Conservation (phyloP, 352 stramenopile genomes). For the Bremia lactucae region DNA sequence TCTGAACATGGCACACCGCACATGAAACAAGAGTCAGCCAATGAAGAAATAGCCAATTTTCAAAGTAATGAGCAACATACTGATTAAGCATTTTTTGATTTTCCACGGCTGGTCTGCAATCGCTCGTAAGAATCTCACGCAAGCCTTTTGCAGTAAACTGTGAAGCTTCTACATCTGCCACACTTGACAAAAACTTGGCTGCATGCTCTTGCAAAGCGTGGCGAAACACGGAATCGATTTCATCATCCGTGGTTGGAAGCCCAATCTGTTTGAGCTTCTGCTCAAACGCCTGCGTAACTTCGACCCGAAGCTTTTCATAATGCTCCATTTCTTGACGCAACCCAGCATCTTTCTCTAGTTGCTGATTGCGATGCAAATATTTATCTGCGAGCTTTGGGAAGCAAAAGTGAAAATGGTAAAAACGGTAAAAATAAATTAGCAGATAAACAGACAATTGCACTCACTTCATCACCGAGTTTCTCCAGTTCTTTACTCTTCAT, state of each 20-base stretch:
- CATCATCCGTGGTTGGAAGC: constrained; percentile 52
- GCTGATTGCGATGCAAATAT: constrained; percentile 54
- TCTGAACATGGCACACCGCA: too few relatives aligned
- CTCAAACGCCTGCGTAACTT: constrained; percentile 49
- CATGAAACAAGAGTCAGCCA: constrained; percentile 4
- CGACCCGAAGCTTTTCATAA: constrained; percentile 46
- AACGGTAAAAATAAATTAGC: neutral
- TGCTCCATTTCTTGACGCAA: constrained; percentile 44
- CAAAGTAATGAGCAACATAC: constrained; percentile 17
- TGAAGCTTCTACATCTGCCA: constrained; percentile 23
- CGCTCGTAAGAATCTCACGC: constrained; percentile 43
- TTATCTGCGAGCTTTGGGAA: constrained; percentile 47
- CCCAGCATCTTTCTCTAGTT: constrained; percentile 48
- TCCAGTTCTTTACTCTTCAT: constrained; percentile 58
- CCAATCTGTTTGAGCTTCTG: constrained; percentile 34
- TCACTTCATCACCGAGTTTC: constrained; percentile 65
- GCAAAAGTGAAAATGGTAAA: constrained; percentile 1
- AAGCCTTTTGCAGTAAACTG: constrained; percentile 38
- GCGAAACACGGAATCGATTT: constrained; percentile 50
- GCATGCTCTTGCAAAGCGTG: constrained; percentile 48
- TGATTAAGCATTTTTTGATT: constrained; percentile 68
- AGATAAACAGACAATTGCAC: constrained; percentile 7
- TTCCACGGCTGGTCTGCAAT: constrained; percentile 47
- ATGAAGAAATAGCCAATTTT: neutral
- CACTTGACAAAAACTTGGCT: constrained; percentile 43